These are phyloP conservation scores for Saraca asoca DNA, from an alignment of 331 rosid species.

Conservation along the genomic window DNA sequence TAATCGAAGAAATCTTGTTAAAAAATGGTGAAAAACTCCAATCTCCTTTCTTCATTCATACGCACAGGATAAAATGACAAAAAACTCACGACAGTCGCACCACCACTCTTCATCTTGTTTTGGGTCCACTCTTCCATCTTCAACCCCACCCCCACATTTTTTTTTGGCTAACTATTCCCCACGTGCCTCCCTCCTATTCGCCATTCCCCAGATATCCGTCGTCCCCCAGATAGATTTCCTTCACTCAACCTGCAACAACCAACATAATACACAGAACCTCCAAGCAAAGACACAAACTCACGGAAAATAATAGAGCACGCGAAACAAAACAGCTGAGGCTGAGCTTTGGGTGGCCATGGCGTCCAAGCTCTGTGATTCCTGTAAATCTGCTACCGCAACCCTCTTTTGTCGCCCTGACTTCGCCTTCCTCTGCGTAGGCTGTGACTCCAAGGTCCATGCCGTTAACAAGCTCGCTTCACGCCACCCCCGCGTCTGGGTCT, in stretches of 20 bases:
- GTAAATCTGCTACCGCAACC: conserved; percentile 77
- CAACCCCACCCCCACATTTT: conserved; percentile 19
- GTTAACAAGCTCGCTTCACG: conserved; percentile 98
- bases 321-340: not conserved
- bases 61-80: no score
- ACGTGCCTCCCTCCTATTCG: conserved; percentile 43
- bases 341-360: conserved; percentile 49
- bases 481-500: conserved; percentile 81
- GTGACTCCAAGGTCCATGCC: conserved; percentile 80
- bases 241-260: not conserved
- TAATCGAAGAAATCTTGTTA: no score
- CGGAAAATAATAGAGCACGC: not conserved
- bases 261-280: no score
- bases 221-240: conserved; percentile 53
- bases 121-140: not conserved
- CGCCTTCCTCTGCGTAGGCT: conserved; percentile 75
- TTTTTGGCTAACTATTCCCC: conserved; percentile 61
- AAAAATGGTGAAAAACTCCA: no score
- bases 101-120: no score
- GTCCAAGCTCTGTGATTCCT: conserved; percentile 92
- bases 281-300: not conserved
- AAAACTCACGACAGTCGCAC: no score
- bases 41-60: no score
- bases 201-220: conserved; percentile 28
- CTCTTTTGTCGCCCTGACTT: conserved; percentile 91